Percentiles rank a stretch among this genome's conserved stretches.
These are phyloP conservation scores for Nidularia sp. DNA, from an alignment of 768 basidiomycete species.

Conservation along the genomic window DNA sequence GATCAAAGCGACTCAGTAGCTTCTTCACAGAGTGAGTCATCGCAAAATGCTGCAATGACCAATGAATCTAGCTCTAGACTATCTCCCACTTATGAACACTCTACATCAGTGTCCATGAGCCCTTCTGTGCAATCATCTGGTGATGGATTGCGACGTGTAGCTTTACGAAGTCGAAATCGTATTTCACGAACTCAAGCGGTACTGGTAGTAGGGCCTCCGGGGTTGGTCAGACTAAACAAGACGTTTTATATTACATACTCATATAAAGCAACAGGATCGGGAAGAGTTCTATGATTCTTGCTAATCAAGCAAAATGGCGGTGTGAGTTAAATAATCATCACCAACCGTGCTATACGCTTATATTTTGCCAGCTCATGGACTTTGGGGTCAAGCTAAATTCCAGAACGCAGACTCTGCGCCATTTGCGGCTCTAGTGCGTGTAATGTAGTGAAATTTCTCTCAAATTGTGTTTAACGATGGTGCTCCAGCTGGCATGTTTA, in stretches of 20 bases:
- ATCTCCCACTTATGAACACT: constrained; percentile 16
- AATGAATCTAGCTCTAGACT: constrained; percentile 15
- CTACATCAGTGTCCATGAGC: constrained; percentile 23
- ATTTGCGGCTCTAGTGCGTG: constrained; percentile 57
- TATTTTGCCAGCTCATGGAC: constrained; percentile 46
- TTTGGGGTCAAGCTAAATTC: constrained; percentile 79
- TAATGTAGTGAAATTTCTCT: not conserved
- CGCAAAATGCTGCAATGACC: constrained; percentile 13
- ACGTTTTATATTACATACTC: not conserved
- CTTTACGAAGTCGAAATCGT: constrained; percentile 37
- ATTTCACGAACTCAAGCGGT: constrained; percentile 53
- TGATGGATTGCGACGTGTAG: constrained; percentile 39
- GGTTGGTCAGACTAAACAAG: constrained; percentile 29
- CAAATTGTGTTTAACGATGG: not conserved
- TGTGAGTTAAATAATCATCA: constrained; percentile 26
- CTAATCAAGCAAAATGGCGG: constrained; percentile 71
- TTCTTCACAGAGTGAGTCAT: constrained; percentile 40
- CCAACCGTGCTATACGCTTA: not conserved
- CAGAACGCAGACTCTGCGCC: constrained; percentile 62
- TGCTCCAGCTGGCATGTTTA: constrained; percentile 53
- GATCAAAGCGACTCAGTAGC: constrained; percentile 35
- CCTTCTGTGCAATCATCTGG: constrained; percentile 27
- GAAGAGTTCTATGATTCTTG: constrained; percentile 70
- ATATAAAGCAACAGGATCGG: constrained; percentile 41
- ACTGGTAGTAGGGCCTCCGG: constrained; percentile 60